Evolutionary conservation across 345 rosid genomes (phyloP).

Genomic region (Pugionium cornutum): DNA sequence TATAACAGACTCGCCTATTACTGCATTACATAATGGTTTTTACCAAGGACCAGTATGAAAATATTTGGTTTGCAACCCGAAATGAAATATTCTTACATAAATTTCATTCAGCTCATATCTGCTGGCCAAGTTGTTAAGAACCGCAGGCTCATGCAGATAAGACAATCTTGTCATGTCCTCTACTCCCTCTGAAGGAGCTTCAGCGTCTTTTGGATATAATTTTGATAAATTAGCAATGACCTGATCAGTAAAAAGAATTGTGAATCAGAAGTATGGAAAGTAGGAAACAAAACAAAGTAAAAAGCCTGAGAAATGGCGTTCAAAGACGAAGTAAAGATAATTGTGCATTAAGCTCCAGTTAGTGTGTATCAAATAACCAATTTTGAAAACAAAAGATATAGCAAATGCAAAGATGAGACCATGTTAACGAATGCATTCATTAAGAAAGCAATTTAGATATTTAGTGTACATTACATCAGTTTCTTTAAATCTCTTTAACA

Average conservation of each 20-base stretch:
- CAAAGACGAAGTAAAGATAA: background rate
- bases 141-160: slow-evolving; percentile 18
- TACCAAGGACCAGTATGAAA: slow-evolving; percentile 31
- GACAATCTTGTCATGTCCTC: slow-evolving; percentile 22
- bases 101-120: slow-evolving; percentile 21
- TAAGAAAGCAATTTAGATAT: background rate
- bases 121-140: slow-evolving; percentile 7
- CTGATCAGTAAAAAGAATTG: slow-evolving; percentile 40
- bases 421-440: background rate
- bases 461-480: background rate
- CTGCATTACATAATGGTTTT: slow-evolving; percentile 31
- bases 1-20: slow-evolving; percentile 40
- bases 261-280: slow-evolving; percentile 5
- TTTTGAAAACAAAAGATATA: background rate
- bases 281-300: slow-evolving; percentile 11
- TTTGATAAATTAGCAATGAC: slow-evolving; percentile 55
- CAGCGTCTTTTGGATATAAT: slow-evolving; percentile 40
- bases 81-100: slow-evolving; percentile 14
- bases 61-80: slow-evolving; percentile 24
- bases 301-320: slow-evolving; percentile 1
- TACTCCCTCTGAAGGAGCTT: slow-evolving; percentile 14
- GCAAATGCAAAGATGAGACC: background rate
- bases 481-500: background rate
- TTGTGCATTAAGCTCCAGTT: background rate
- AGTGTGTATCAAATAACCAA: background rate